phyloP scores from a whole-genome alignment of 805 yeast genomes.

The Ogataea nitratoaversa region DNA sequence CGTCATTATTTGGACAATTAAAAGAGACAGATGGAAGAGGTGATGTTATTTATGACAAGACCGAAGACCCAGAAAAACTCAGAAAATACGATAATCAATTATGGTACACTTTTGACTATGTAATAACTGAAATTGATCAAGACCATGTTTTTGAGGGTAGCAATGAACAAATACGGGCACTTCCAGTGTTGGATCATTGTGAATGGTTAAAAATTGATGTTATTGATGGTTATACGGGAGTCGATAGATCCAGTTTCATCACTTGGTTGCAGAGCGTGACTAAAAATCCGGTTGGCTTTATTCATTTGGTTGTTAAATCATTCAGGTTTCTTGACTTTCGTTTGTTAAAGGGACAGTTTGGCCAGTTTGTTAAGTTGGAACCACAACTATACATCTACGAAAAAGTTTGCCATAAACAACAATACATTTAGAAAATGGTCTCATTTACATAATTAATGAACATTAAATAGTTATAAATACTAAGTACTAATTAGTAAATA shows the following conservation, averaged over 20 bases:
- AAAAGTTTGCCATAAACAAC: conserved; percentile 4
- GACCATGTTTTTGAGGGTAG: neutral
- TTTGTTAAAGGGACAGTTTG: conserved; percentile 6
- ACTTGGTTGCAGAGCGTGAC: neutral
- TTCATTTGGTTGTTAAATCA: neutral
- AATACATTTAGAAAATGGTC: neutral
- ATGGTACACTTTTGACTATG: conserved; percentile 45
- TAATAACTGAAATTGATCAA: conserved; percentile 3
- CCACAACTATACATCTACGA: conserved; percentile 21
- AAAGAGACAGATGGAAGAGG: conserved; percentile 26
- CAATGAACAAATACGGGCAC: neutral
- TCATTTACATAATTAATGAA: neutral
- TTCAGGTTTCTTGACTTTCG: conserved; percentile 11
- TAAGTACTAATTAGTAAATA: too few species aligned
- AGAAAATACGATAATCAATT: conserved; percentile 12
- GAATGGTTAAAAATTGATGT: conserved; percentile 43
- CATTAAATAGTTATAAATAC: too few species aligned
- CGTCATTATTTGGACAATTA: conserved; percentile 67
- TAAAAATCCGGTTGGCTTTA: conserved; percentile 8
- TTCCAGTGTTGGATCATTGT: conserved; percentile 23
- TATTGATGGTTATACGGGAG: conserved; percentile 37
- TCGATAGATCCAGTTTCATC: conserved; percentile 24
- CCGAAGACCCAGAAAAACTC: conserved; percentile 49
- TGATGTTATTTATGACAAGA: conserved; percentile 62
- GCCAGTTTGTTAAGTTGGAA: conserved; percentile 3